Evolutionary conservation across 306 rosid genomes (phyloP).

Genomic region (Trifolium pratense): DNA sequence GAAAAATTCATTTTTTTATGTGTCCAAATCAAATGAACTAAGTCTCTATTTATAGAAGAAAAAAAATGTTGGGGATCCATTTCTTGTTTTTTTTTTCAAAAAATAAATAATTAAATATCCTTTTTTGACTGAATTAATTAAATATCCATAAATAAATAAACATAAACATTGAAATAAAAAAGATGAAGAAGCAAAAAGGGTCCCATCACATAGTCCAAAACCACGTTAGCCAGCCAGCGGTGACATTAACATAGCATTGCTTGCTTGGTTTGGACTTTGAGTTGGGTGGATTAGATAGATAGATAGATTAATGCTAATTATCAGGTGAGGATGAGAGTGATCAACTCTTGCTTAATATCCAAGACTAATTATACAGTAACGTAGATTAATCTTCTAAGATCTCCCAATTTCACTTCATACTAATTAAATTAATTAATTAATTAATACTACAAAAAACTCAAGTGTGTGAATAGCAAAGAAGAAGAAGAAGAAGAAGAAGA

Average conservation of each 20-base stretch:
- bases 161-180: no score
- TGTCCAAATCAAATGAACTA: no score
- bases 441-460: neutral
- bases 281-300: neutral
- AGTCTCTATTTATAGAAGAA: no score
- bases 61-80: no score
- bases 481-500: constrained; percentile 37
- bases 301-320: neutral
- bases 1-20: no score
- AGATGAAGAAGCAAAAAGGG: neutral
- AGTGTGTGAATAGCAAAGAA: neutral
- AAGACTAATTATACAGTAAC: neutral
- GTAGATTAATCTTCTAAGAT: neutral
- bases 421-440: no score
- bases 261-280: no score
- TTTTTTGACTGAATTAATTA: no score
- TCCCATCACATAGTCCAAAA: neutral
- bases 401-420: neutral
- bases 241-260: neutral
- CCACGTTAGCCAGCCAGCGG: neutral
- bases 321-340: neutral
- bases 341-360: neutral
- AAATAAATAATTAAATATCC: no score
- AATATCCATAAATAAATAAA: no score
- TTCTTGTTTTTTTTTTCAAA: no score